Conservation (phyloP, 2,329 filamentous ascomycete species). For the Aplosporella prunicola region DNA sequence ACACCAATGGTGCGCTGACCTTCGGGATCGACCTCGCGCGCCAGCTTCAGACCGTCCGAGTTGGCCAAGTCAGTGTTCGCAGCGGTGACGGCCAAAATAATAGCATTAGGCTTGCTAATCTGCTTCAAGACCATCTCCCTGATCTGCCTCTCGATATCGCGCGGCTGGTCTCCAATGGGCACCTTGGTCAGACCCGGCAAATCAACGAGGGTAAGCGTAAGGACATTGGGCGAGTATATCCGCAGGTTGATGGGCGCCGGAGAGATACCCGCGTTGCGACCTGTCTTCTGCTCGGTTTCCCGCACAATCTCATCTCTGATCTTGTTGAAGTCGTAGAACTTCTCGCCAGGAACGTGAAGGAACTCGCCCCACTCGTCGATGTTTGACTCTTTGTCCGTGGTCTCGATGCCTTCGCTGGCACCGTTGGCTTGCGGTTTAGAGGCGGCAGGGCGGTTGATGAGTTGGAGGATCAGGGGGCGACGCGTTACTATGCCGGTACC, state of each 20-base stretch:
- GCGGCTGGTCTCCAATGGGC: constrained; percentile 88
- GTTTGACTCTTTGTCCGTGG: constrained; percentile 80
- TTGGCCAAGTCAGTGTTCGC: constrained; percentile 98
- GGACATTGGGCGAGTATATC: constrained; percentile 96
- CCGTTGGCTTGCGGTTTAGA: constrained; percentile 60
- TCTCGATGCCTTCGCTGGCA: constrained; percentile 54
- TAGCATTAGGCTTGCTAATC: constrained; percentile 96
- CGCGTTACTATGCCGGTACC: constrained; percentile 95
- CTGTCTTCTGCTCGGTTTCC: constrained; percentile 94
- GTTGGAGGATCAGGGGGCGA: constrained; percentile 89
- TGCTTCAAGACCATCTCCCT: constrained; percentile 98
- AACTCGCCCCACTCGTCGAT: constrained; percentile 98
- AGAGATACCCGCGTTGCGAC: constrained; percentile 91
- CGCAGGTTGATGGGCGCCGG: constrained; percentile 93
- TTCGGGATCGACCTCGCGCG: constrained; percentile 92
- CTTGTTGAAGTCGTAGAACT: constrained; percentile 97
- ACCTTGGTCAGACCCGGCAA: constrained; percentile 94
- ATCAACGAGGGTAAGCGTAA: constrained; percentile 94
- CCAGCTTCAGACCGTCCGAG: constrained; percentile 93
- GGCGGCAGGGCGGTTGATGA: constrained; percentile 75
- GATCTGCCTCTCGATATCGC: constrained; percentile 95
- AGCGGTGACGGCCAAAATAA: constrained; percentile 90
- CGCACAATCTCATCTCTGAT: constrained; percentile 95
- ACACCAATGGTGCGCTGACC: constrained; percentile 98
- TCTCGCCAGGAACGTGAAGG: constrained; percentile 91